Evolutionary conservation across 345 rosid species (phyloP), one percentile per base, ranked within the genome.

Genomic region (Gynandropsis gynandra): DNA sequence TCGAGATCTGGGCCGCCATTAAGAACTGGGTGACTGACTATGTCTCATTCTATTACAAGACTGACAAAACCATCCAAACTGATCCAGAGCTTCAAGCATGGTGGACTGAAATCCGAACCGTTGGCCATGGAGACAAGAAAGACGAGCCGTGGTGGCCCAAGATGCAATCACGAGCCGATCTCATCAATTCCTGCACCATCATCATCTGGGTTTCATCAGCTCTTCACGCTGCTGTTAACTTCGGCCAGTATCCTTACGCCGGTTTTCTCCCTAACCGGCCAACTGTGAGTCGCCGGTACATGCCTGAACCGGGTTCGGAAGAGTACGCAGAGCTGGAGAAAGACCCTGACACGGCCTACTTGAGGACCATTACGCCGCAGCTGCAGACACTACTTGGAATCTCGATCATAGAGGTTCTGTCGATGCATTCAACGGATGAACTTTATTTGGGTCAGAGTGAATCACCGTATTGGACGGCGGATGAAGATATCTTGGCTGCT

Each of bases 141-240:
- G 87, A 0, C 55, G n/a, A n/a, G n/a, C n/a, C n/a, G n/a, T n/a
- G n/a, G n/a, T n/a, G n/a, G n/a, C n/a, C n/a, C n/a, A n/a, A 29
- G 32, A 74, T 90, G 83, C 78, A 64, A 45, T 80, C 83, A n/a
- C 60, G 45, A 16, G 49, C 68, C 3, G 78, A 87, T 14, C 87
- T 90, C 54, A 64, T 69, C 24, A 64, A 82, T 20, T 41, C 87
- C 1, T 87, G 95, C 83, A 80, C 98, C 1, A 82, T 70, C 44
- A 76, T 84, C 72, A 77, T 90, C 40, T 87, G 96, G 96, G 58
- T 79, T 31, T 95, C 98, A 27, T 90, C 98, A 40, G 95, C 98
- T 27, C 83, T 87, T n/a, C n/a, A n/a, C n/a, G n/a, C n/a, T n/a
- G n/a, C n/a, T n/a, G n/a, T n/a, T n/a, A n/a, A n/a, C n/a, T n/a